Percentiles rank a stretch among this genome's conserved stretches.
These are phyloP conservation scores for Teratosphaeria zuluensis DNA, from an alignment of 2,329 filamentous ascomycete species.

Conservation along the genomic window DNA sequence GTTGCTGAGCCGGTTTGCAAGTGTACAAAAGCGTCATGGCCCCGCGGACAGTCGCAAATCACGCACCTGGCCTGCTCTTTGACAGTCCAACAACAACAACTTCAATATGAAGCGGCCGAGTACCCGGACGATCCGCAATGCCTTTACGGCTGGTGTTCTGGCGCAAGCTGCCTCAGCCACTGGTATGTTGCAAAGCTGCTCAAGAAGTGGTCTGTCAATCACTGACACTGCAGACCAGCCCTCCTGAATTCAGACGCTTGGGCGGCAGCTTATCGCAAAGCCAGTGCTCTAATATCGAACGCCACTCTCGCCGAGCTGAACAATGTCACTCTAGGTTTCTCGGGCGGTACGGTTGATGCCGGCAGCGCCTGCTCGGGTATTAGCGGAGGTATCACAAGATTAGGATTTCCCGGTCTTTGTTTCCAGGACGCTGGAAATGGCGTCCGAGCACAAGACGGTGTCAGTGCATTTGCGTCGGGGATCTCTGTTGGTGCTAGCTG, in stretches of 20 bases:
- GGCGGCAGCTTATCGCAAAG: not conserved
- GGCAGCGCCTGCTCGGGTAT: slow-evolving; percentile 25
- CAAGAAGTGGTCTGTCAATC: not conserved
- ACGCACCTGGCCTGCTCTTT: not conserved
- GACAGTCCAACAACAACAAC: not conserved
- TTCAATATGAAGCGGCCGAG: not conserved
- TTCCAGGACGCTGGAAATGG: slow-evolving; percentile 30
- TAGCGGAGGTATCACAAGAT: slow-evolving; percentile 25
- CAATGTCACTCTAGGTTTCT: slow-evolving; percentile 26
- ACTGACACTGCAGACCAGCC: not conserved
- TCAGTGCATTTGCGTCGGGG: slow-evolving; percentile 29
- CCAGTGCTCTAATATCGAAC: not conserved
- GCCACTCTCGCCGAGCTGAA: slow-evolving; percentile 23
- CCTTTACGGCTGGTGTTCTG: not conserved
- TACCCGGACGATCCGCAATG: not conserved
- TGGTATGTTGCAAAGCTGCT: not conserved
- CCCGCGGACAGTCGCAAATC: not conserved
- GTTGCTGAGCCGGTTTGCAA: not conserved
- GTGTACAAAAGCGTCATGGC: not conserved
- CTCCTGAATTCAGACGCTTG: not conserved
- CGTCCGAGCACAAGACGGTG: slow-evolving; percentile 22
- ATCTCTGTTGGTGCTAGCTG: slow-evolving; percentile 30
- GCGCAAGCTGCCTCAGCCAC: not conserved
- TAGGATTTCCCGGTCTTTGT: slow-evolving; percentile 27
- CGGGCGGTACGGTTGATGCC: not conserved